phyloP scores from a whole-genome alignment of 805 yeast genomes.

The Candida koratica region DNA sequence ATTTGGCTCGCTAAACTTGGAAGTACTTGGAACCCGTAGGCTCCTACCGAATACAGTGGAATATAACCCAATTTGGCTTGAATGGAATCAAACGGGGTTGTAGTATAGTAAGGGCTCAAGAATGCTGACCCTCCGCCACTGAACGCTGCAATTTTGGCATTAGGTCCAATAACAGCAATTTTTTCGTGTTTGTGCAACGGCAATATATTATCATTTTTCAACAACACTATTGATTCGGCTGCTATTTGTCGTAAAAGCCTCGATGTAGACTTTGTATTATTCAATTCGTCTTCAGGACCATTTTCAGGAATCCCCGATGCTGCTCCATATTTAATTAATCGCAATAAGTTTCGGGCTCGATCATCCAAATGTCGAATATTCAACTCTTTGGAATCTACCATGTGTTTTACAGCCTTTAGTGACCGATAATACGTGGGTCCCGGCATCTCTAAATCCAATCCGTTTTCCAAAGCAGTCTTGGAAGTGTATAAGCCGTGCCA shows the following conservation, averaged over 20 bases:
- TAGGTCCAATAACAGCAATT: slow-evolving; percentile 32
- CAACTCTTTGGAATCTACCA: slow-evolving; percentile 25
- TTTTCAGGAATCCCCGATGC: slow-evolving; percentile 21
- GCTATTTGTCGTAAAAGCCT: slow-evolving; percentile 21
- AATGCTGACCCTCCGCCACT: slow-evolving; percentile 37
- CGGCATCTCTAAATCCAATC: slow-evolving; percentile 35
- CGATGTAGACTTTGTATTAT: slow-evolving; percentile 24
- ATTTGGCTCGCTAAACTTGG: slow-evolving; percentile 25
- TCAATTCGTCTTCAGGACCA: slow-evolving; percentile 20
- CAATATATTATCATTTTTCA: slow-evolving; percentile 27
- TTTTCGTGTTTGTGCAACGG: slow-evolving; percentile 30
- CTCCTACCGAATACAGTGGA: slow-evolving; percentile 29
- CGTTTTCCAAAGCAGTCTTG: slow-evolving; percentile 24
- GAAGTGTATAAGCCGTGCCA: slow-evolving; percentile 31
- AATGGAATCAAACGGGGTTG: slow-evolving; percentile 25
- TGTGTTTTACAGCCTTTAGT: slow-evolving; percentile 18
- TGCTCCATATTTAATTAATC: slow-evolving; percentile 22
- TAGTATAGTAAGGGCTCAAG: slow-evolving; percentile 23
- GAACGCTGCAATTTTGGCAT: slow-evolving; percentile 26
- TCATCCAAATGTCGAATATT: slow-evolving; percentile 24
- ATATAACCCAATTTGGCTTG: slow-evolving; percentile 13
- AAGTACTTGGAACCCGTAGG: slow-evolving; percentile 25
- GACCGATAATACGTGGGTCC: slow-evolving; percentile 27
- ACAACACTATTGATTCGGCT: slow-evolving; percentile 25
- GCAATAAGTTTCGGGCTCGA: slow-evolving; percentile 25